phyloP scores from a whole-genome alignment of 1,284 basidiomycete species.

The Microbotryum scabiosae region DNA sequence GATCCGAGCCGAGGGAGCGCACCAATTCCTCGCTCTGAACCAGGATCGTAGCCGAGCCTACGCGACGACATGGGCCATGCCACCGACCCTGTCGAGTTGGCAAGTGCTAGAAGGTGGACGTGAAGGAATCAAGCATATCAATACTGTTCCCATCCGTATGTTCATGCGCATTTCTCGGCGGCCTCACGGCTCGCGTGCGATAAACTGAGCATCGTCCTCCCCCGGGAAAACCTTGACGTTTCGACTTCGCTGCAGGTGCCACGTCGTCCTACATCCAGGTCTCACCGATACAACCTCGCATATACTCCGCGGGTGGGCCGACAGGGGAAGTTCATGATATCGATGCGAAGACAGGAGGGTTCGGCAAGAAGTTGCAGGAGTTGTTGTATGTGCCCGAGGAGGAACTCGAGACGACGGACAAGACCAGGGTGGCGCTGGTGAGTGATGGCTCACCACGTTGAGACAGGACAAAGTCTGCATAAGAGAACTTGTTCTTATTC shows the following conservation, averaged over 20 bases:
- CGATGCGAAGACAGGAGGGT: slow-evolving; percentile 21
- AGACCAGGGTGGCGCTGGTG: slow-evolving; percentile 32
- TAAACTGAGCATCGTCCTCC: not conserved
- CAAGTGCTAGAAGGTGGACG: slow-evolving; percentile 15
- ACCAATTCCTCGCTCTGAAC: slow-evolving; percentile 36
- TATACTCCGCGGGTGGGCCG: slow-evolving; percentile 43
- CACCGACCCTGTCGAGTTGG: slow-evolving; percentile 34
- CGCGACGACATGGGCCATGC: slow-evolving; percentile 36
- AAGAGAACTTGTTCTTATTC: not conserved
- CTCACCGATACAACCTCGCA: slow-evolving; percentile 27
- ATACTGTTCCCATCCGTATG: slow-evolving; percentile 34
- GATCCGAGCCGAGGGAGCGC: slow-evolving; percentile 34
- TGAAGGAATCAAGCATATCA: slow-evolving; percentile 21
- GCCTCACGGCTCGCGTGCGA: not conserved
- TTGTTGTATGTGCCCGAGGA: slow-evolving; percentile 27
- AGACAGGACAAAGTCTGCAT: not conserved
- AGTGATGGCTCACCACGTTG: not conserved
- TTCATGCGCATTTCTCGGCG: not conserved
- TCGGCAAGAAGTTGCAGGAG: slow-evolving; percentile 31
- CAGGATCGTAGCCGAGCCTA: slow-evolving; percentile 30
- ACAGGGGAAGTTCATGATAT: slow-evolving; percentile 36
- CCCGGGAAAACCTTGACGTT: not conserved
- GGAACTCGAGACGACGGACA: slow-evolving; percentile 30
- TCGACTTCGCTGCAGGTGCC: slow-evolving; percentile 17
- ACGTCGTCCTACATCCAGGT: slow-evolving; percentile 35